phyloP scores from a whole-genome alignment of 1,284 basidiomycete species.

The Hymenochaete sp. region DNA sequence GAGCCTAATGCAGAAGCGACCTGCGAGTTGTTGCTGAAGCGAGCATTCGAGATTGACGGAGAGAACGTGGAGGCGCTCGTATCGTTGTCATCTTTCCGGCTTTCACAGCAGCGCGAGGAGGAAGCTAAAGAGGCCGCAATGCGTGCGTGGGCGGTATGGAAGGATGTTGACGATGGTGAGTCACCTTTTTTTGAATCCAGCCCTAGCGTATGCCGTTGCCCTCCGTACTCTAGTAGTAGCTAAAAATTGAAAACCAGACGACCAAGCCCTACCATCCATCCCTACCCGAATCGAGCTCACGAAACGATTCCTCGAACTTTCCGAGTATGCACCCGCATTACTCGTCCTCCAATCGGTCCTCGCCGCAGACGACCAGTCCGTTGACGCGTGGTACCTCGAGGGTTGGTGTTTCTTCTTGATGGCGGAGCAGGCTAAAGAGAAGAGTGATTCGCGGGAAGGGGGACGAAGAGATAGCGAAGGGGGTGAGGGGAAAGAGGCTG shows the following conservation, averaged over 20 bases:
- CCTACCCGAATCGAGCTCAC: constrained; percentile 67
- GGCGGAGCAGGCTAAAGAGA: constrained; percentile 54
- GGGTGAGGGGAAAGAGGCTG: no score
- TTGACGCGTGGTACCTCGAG: constrained; percentile 92
- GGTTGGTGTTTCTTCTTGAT: constrained; percentile 89
- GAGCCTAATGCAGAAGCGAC: constrained; percentile 72
- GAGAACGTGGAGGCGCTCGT: constrained; percentile 76
- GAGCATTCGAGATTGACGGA: constrained; percentile 70
- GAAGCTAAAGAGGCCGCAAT: constrained; percentile 70
- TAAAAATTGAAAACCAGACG: constrained; percentile 38
- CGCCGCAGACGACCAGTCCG: constrained; percentile 77
- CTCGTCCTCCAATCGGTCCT: constrained; percentile 75
- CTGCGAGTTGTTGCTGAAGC: constrained; percentile 69
- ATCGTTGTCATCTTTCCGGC: constrained; percentile 77
- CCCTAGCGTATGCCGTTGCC: constrained; percentile 1
- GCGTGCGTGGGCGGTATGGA: constrained; percentile 66
- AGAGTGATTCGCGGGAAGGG: no score
- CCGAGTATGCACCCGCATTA: constrained; percentile 62
- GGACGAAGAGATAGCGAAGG: no score
- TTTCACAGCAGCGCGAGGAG: constrained; percentile 79
- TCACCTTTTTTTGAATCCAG: constrained; percentile 25
- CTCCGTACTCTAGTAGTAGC: constrained; percentile 1
- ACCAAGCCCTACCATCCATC: constrained; percentile 65
- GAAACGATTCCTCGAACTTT: constrained; percentile 79
- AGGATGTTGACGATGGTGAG: constrained; percentile 58